A percentile compares a stretch with the other conserved stretches of the same genome.
Conservation (phyloP, 805 yeast genomes). For the Saccharomycopsis oosterbeekiorum region DNA sequence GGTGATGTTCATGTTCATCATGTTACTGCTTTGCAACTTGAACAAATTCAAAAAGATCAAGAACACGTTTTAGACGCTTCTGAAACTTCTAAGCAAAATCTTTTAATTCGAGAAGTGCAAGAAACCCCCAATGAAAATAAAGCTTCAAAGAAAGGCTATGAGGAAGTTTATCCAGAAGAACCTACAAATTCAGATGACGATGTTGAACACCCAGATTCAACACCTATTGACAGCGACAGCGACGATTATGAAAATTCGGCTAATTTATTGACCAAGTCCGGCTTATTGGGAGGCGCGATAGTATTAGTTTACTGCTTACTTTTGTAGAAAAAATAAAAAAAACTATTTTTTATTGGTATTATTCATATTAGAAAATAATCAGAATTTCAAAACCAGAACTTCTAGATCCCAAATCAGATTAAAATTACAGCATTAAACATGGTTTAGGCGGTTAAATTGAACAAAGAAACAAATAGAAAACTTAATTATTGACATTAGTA, state of each 20-base stretch:
- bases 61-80: background rate
- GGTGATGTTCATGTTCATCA: slow-evolving; percentile 24
- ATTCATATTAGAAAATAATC: background rate
- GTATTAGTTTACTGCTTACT: background rate
- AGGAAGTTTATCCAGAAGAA: slow-evolving; percentile 3
- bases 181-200: background rate
- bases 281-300: background rate
- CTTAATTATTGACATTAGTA: no score
- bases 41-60: background rate
- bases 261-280: background rate
- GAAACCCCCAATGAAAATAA: background rate
- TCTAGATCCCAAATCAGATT: no score
- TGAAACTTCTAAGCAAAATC: background rate
- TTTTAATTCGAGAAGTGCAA: background rate
- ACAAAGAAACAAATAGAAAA: no score
- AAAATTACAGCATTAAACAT: no score
- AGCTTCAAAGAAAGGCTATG: slow-evolving; percentile 4
- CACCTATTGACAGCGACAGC: background rate
- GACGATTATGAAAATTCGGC: background rate
- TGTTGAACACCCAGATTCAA: background rate
- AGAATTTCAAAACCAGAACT: no score
- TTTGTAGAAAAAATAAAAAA: background rate
- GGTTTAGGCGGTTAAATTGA: no score
- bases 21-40: background rate
- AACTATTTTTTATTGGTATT: background rate